These are phyloP conservation scores for Geotrichum ghanense DNA, from an alignment of 805 yeast genomes.

Conservation along the genomic window DNA sequence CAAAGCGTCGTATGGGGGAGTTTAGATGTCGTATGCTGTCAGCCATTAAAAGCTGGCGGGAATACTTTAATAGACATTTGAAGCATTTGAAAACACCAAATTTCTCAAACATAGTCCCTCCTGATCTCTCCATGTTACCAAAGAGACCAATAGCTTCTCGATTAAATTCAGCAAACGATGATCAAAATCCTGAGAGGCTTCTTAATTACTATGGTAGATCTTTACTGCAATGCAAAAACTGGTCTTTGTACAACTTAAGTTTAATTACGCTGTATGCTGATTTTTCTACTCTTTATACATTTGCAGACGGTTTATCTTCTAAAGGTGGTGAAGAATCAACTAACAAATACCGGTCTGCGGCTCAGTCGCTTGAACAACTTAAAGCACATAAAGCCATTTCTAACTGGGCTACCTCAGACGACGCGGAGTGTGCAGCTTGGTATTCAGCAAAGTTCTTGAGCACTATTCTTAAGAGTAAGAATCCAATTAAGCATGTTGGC, in stretches of 20 bases:
- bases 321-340: neutral
- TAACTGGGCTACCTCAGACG: conserved; percentile 19
- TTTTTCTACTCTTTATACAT: conserved; percentile 16
- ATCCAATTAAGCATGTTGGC: conserved; percentile 17
- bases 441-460: conserved; percentile 20
- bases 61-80: conserved; percentile 29
- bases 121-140: neutral
- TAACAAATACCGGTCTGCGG: neutral
- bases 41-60: conserved; percentile 28
- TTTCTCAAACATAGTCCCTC: neutral
- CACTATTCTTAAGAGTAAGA: conserved; percentile 14
- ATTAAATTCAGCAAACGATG: neutral
- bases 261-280: conserved; percentile 19
- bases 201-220: conserved; percentile 16
- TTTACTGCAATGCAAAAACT: conserved; percentile 17
- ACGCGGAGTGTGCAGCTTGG: conserved; percentile 21
- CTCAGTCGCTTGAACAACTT: conserved; percentile 16
- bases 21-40: conserved; percentile 23
- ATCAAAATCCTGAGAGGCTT: neutral
- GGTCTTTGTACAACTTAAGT: conserved; percentile 21
- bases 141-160: neutral
- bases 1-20: conserved; percentile 23
- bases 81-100: conserved; percentile 10
- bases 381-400: conserved; percentile 14
- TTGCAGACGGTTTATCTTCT: conserved; percentile 1